phyloP scores from a whole-genome alignment of 1,139 yeast species.

The Scheffersomyces titani region DNA sequence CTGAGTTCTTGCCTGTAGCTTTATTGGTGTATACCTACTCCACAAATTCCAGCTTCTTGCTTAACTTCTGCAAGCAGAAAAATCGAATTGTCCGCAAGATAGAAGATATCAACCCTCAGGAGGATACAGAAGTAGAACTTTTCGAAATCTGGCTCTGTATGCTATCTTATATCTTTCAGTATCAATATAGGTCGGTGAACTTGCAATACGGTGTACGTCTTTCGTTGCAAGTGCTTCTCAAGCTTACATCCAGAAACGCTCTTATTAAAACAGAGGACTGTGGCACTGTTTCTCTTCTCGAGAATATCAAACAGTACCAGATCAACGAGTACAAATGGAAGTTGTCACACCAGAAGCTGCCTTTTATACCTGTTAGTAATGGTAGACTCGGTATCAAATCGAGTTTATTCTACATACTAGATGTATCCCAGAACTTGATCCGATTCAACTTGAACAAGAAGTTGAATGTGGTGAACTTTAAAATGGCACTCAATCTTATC shows the following conservation, averaged over 20 bases:
- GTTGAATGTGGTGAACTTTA: slow-evolving; percentile 31
- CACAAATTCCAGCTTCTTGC: slow-evolving; percentile 23
- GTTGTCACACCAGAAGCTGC: slow-evolving; percentile 40
- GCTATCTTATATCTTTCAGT: slow-evolving; percentile 37
- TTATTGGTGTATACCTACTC: slow-evolving; percentile 19
- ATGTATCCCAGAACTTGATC: slow-evolving; percentile 35
- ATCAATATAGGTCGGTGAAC: slow-evolving; percentile 30
- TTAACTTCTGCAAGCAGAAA: slow-evolving; percentile 18
- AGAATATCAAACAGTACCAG: slow-evolving; percentile 17
- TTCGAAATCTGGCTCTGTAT: slow-evolving; percentile 40
- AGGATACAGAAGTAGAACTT: slow-evolving; percentile 21
- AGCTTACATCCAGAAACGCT: slow-evolving; percentile 21
- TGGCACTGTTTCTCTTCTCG: slow-evolving; percentile 7
- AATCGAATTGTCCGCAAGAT: slow-evolving; percentile 12
- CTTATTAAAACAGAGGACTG: neutral
- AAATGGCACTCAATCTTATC: slow-evolving; percentile 23
- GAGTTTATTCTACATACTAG: slow-evolving; percentile 37
- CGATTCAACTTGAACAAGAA: slow-evolving; percentile 42
- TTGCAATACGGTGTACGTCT: slow-evolving; percentile 26
- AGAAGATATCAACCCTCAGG: slow-evolving; percentile 16
- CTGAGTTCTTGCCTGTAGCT: slow-evolving; percentile 28
- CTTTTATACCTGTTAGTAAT: slow-evolving; percentile 31
- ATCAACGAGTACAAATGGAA: slow-evolving; percentile 46
- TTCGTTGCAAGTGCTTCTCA: slow-evolving; percentile 23
- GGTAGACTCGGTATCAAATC: slow-evolving; percentile 29